Percentiles rank a stretch among this genome's conserved stretches.
Evolutionary conservation across 352 stramenopile genomes (phyloP).

Genomic region (Globisporangium canariense): DNA sequence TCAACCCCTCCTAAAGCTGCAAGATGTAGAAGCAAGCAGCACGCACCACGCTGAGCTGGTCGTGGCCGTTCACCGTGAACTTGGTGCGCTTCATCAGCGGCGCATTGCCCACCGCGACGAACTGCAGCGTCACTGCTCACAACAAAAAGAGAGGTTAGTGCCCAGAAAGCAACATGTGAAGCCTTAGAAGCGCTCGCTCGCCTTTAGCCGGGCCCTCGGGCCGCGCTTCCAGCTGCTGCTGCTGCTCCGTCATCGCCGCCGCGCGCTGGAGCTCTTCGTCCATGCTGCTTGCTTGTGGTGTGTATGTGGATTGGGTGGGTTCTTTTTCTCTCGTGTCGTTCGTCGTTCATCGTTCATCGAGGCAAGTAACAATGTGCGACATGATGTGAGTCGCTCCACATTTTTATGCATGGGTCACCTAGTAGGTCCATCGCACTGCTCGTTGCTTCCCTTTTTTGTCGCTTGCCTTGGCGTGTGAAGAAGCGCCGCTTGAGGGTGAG

Average conservation of each 20-base stretch:
- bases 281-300: neutral
- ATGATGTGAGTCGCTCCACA: neutral
- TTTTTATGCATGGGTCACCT: neutral
- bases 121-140: slow-evolving; percentile 79
- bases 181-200: neutral
- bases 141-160: neutral
- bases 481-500: slow-evolving; percentile 16
- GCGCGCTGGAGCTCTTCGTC: slow-evolving; percentile 5
- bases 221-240: neutral
- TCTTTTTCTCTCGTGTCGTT: slow-evolving; percentile 2
- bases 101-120: slow-evolving; percentile 73
- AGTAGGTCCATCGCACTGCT: neutral
- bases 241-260: neutral
- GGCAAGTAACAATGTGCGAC: slow-evolving; percentile 4
- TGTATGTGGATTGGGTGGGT: neutral
- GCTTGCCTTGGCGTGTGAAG: slow-evolving; percentile 2
- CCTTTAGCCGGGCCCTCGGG: slow-evolving; percentile 21
- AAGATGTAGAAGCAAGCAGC: neutral
- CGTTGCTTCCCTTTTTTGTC: slow-evolving; percentile 8
- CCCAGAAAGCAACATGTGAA: neutral
- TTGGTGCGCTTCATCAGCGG: slow-evolving; percentile 87
- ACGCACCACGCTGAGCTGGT: slow-evolving; percentile 73
- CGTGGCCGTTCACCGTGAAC: slow-evolving; percentile 75
- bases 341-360: neutral
- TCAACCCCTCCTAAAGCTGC: neutral